These are phyloP conservation scores for Barnettozyma wickerhamii DNA, from an alignment of 805 yeast species.

Conservation along the genomic window DNA sequence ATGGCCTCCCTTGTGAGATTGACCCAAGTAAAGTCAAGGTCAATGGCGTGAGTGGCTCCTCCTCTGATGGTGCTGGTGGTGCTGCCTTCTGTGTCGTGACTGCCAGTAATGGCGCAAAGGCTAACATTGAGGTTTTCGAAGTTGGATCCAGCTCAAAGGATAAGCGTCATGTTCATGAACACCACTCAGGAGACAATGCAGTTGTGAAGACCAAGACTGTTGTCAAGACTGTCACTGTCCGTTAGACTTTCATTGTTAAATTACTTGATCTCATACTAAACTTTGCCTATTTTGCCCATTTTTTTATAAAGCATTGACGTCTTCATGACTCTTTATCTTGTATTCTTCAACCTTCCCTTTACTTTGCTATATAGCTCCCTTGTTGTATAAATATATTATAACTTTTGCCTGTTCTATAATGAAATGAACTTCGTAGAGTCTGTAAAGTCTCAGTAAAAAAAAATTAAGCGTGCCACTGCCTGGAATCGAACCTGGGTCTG, in stretches of 20 bases:
- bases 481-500: constrained; percentile 73
- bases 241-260: not conserved
- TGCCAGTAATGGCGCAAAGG: constrained; percentile 57
- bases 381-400: too few species aligned
- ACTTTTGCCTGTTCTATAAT: too few species aligned
- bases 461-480: constrained; percentile 52
- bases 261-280: not conserved
- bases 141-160: constrained; percentile 2
- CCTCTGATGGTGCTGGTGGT: constrained; percentile 53
- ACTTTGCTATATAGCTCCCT: too few species aligned
- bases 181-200: constrained; percentile 3
- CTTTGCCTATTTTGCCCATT: too few species aligned
- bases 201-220: constrained; percentile 11
- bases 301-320: too few species aligned
- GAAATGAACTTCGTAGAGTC: too few species aligned
- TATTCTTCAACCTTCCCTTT: too few species aligned
- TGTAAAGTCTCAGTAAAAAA: too few species aligned
- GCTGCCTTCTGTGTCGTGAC: constrained; percentile 85
- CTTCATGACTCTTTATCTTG: too few species aligned
- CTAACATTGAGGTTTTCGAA: constrained; percentile 68
- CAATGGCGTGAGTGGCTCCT: constrained; percentile 43
- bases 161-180: constrained; percentile 16
- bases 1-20: constrained; percentile 77
- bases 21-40: constrained; percentile 63
- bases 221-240: constrained; percentile 8